Evolutionary conservation across 257 asterid genomes (phyloP).

Genomic region (Solanum piurae): DNA sequence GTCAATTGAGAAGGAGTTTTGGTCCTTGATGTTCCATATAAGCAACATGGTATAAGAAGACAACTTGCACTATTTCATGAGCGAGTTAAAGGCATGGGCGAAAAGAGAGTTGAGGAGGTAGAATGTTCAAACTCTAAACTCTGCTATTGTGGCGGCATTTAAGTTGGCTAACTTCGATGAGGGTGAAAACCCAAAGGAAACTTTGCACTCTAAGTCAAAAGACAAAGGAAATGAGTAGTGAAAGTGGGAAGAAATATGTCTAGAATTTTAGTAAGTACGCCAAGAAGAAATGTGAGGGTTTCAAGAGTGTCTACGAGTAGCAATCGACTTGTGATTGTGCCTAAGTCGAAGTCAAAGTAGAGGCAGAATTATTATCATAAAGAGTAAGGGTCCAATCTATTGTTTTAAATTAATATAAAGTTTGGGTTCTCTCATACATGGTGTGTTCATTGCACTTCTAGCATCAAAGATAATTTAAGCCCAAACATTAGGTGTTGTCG

Average conservation of each 20-base stretch:
- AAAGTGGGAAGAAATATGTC: too few relatives aligned
- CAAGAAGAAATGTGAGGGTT: background rate
- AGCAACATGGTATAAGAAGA: background rate
- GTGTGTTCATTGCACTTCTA: too few relatives aligned
- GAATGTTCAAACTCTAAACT: background rate
- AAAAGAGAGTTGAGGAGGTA: background rate
- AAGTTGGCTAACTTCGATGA: background rate
- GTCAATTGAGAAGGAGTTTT: background rate
- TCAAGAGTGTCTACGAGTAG: background rate
- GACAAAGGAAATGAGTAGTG: too few relatives aligned
- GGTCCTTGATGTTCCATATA: too few relatives aligned
- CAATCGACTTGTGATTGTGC: background rate
- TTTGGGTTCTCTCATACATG: too few relatives aligned
- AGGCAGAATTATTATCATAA: too few relatives aligned
- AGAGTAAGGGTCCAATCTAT: too few relatives aligned
- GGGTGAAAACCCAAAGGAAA: background rate
- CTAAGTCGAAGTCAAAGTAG: background rate
- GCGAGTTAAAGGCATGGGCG: background rate
- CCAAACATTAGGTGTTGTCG: too few relatives aligned
- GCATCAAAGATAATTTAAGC: too few relatives aligned
- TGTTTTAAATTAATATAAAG: too few relatives aligned
- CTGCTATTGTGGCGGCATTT: background rate
- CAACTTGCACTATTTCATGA: background rate
- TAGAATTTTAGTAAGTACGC: too few relatives aligned
- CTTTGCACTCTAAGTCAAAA: background rate